Percentiles rank a stretch among this genome's conserved stretches.
Evolutionary conservation across 2,329 filamentous ascomycete genomes (phyloP).

Genomic region (Fusarium anthophilum): DNA sequence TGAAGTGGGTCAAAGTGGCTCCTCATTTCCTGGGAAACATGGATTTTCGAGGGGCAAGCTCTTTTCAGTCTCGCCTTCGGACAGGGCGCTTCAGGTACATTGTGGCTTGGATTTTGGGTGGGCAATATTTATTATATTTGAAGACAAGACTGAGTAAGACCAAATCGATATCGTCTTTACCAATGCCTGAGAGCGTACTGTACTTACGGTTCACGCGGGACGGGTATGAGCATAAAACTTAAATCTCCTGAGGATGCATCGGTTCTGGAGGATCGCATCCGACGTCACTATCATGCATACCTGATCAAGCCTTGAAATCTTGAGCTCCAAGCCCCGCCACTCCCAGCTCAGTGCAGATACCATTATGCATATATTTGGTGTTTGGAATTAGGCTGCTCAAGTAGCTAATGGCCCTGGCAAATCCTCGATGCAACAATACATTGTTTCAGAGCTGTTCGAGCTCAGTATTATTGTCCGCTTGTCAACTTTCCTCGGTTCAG

Average conservation of each 20-base stretch:
- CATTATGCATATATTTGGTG: background rate
- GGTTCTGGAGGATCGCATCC: background rate
- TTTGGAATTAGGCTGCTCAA: background rate
- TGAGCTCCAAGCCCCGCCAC: slow-evolving; percentile 11
- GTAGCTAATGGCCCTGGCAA: background rate
- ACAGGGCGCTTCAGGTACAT: slow-evolving; percentile 8
- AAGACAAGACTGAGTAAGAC: background rate
- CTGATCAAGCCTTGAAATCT: slow-evolving; percentile 22
- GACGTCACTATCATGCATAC: slow-evolving; percentile 8
- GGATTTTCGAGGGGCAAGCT: slow-evolving; percentile 14
- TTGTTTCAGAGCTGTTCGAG: background rate
- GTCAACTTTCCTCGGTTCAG: background rate
- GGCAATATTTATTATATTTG: background rate
- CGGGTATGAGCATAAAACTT: background rate
- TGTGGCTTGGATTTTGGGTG: slow-evolving; percentile 17
- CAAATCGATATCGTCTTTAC: background rate
- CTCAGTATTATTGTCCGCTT: background rate
- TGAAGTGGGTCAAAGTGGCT: slow-evolving; percentile 31
- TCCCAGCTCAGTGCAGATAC: background rate
- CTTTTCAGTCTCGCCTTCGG: slow-evolving; percentile 7
- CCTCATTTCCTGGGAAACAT: slow-evolving; percentile 24
- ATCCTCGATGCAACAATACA: background rate
- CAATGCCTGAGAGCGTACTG: background rate
- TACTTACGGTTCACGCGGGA: background rate
- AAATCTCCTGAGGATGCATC: background rate